These are phyloP conservation scores for Wickerhamiella allomyrinae DNA, from an alignment of 805 yeast genomes.

Conservation along the genomic window DNA sequence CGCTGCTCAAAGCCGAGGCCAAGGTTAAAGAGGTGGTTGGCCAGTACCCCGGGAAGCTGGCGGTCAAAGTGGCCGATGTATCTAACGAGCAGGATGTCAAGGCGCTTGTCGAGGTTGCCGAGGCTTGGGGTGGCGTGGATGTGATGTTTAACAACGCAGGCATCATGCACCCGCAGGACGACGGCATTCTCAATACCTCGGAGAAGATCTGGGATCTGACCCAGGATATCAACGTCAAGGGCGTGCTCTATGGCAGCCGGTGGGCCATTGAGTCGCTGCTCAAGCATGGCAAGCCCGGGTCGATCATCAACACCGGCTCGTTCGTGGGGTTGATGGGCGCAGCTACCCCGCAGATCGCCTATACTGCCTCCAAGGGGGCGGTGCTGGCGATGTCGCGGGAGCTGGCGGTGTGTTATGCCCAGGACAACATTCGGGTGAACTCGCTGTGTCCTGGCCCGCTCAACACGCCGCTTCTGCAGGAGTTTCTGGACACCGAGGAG, in stretches of 20 bases:
- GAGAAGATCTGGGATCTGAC: slow-evolving; percentile 27
- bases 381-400: slow-evolving; percentile 26
- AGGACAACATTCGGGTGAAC: slow-evolving; percentile 39
- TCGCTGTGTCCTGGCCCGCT: slow-evolving; percentile 47
- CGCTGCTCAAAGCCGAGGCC: slow-evolving; percentile 41
- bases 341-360: slow-evolving; percentile 28
- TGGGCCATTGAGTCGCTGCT: slow-evolving; percentile 24
- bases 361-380: slow-evolving; percentile 29
- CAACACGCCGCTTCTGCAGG: slow-evolving; percentile 46
- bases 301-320: slow-evolving; percentile 28
- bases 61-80: slow-evolving; percentile 20
- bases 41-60: slow-evolving; percentile 56
- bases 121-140: slow-evolving; percentile 65
- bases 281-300: slow-evolving; percentile 19
- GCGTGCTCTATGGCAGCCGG: slow-evolving; percentile 26
- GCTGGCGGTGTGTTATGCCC: slow-evolving; percentile 48
- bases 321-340: slow-evolving; percentile 27
- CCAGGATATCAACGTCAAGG: slow-evolving; percentile 26
- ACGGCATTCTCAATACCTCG: slow-evolving; percentile 23
- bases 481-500: slow-evolving; percentile 41
- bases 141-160: slow-evolving; percentile 86
- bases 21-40: slow-evolving; percentile 63
- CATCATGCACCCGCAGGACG: slow-evolving; percentile 29
- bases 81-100: slow-evolving; percentile 23
- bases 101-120: slow-evolving; percentile 35